Conservation (phyloP, 495 filamentous ascomycete species). For the Lasiosphaeria miniovina region DNA sequence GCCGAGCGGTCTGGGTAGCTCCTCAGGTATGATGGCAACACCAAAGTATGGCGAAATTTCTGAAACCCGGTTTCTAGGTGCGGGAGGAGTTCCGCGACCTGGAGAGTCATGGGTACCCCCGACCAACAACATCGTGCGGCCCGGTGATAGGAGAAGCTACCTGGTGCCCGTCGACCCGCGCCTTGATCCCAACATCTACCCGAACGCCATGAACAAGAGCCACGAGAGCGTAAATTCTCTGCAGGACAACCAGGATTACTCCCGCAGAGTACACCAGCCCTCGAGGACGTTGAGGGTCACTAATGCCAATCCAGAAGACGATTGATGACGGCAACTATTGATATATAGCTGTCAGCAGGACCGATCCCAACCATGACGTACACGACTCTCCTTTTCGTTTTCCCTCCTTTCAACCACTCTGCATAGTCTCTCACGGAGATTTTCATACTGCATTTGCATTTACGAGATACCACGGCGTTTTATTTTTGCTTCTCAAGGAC, state of each 20-base stretch:
- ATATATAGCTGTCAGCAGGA: neutral
- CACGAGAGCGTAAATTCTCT: slow-evolving; percentile 54
- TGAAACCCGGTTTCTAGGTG: slow-evolving; percentile 20
- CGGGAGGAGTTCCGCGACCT: neutral
- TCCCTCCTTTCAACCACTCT: slow-evolving; percentile 2
- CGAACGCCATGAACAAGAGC: slow-evolving; percentile 45
- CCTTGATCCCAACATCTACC: slow-evolving; percentile 49
- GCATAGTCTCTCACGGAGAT: slow-evolving; percentile 7
- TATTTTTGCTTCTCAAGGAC: neutral
- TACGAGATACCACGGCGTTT: slow-evolving; percentile 34
- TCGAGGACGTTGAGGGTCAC: slow-evolving; percentile 49
- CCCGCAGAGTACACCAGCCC: slow-evolving; percentile 38
- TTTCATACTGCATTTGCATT: slow-evolving; percentile 22
- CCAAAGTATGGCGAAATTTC: slow-evolving; percentile 38
- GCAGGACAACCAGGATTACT: slow-evolving; percentile 57
- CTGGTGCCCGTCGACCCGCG: slow-evolving; percentile 55
- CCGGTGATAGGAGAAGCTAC: slow-evolving; percentile 41
- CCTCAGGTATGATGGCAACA: slow-evolving; percentile 37
- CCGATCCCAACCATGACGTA: slow-evolving; percentile 20
- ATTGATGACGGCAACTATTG: slow-evolving; percentile 14
- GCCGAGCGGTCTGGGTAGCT: slow-evolving; percentile 37
- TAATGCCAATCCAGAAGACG: slow-evolving; percentile 48
- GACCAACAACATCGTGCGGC: too few species aligned
- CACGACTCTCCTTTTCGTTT: slow-evolving; percentile 9
- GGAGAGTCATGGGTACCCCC: too few species aligned